phyloP scores from a whole-genome alignment of 495 filamentous ascomycete genomes.

The Hamigera avellanea region DNA sequence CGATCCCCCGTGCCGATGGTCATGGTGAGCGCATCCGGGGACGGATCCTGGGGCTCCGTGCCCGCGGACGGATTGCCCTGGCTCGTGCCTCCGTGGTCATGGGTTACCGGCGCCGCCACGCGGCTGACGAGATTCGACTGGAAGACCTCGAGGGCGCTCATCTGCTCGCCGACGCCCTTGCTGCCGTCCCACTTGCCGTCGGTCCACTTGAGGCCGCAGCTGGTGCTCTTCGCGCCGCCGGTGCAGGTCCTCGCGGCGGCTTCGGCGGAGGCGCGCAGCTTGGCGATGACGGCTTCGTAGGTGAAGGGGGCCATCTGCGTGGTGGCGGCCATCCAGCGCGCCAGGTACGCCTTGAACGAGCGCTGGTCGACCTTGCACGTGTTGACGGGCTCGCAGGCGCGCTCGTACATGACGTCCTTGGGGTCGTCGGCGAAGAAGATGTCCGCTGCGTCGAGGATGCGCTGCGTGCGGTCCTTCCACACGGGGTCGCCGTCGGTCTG shows the following conservation, averaged over 20 bases:
- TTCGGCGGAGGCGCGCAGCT: slow-evolving; percentile 50
- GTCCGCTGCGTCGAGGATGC: slow-evolving; percentile 45
- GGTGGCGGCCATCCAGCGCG: slow-evolving; percentile 63
- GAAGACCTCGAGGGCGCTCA: slow-evolving; percentile 30
- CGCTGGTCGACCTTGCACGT: slow-evolving; percentile 62
- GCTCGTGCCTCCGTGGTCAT: slow-evolving; percentile 41
- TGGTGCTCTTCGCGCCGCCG: slow-evolving; percentile 48
- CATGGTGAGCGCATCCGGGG: slow-evolving; percentile 6
- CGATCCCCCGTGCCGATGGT: slow-evolving; percentile 18
- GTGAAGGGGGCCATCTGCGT: slow-evolving; percentile 56
- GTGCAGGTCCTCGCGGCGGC: slow-evolving; percentile 61
- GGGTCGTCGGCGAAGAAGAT: slow-evolving; percentile 37
- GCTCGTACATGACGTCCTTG: slow-evolving; percentile 49
- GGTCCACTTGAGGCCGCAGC: slow-evolving; percentile 68
- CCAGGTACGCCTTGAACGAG: slow-evolving; percentile 70
- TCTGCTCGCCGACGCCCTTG: slow-evolving; percentile 43
- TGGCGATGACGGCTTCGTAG: slow-evolving; percentile 47
- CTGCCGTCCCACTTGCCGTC: slow-evolving; percentile 44
- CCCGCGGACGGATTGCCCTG: slow-evolving; percentile 38
- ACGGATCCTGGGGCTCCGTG: slow-evolving; percentile 6
- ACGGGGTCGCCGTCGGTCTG: slow-evolving; percentile 32
- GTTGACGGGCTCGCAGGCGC: slow-evolving; percentile 55
- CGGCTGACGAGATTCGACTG: slow-evolving; percentile 50
- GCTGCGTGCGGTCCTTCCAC: slow-evolving; percentile 49
- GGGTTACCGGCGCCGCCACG: slow-evolving; percentile 32